Evolutionary conservation across 208 protist species (phyloP).

Genomic region (Acanthamoeba castellanii): DNA sequence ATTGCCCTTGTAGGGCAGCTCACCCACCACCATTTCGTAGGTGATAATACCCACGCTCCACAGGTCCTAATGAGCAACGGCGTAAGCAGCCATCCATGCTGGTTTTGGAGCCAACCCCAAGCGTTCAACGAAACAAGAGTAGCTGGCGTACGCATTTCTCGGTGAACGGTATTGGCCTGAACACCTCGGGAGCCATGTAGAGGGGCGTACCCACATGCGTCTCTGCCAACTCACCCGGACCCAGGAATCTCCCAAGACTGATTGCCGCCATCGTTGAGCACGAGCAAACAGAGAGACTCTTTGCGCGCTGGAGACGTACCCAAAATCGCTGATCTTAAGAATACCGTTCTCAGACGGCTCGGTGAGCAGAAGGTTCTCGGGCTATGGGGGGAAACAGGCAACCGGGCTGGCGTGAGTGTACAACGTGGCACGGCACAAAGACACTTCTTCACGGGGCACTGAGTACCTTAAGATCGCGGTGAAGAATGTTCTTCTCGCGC

Average conservation of each 20-base stretch:
- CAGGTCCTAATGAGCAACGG: background rate
- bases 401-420: background rate
- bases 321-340: slow-evolving; percentile 64
- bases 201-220: slow-evolving; percentile 51
- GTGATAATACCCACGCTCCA: slow-evolving; percentile 49
- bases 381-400: background rate
- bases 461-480: slow-evolving; percentile 47
- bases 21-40: slow-evolving; percentile 57
- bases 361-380: slow-evolving; percentile 41
- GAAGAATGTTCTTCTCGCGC: slow-evolving; percentile 63
- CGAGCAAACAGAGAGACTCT: background rate
- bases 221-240: slow-evolving; percentile 30
- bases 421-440: too few relatives aligned
- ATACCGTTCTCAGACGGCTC: slow-evolving; percentile 1
- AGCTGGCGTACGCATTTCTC: slow-evolving; percentile 38
- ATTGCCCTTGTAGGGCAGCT: slow-evolving; percentile 25
- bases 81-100: background rate
- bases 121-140: background rate
- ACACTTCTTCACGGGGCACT: background rate
- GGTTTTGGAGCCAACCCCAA: background rate
- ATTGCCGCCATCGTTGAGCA: background rate
- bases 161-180: slow-evolving; percentile 19
- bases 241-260: slow-evolving; percentile 44
- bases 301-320: background rate
- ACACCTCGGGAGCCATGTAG: slow-evolving; percentile 59